Base-by-base conservation (phyloP, 2,329 filamentous ascomycete genomes). In the Apiospora koreana region DNA sequence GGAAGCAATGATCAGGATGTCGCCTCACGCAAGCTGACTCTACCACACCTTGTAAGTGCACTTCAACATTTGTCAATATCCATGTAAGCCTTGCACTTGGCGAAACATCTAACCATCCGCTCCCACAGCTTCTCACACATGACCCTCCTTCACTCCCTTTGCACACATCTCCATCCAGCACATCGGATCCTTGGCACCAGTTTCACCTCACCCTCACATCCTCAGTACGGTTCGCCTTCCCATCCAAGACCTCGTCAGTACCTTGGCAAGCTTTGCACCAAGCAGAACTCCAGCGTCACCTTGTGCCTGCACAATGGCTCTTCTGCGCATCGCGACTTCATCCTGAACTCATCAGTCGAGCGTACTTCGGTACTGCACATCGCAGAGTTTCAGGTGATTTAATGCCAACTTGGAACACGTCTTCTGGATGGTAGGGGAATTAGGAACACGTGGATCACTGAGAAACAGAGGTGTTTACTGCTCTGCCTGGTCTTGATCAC, bases 211-310 rank as follows among this genome's bases (percentile, higher is more conserved):
- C 38, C 38, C 23, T 45, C 65, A 21, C 6, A 66, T 66, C 23
- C 28, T n/a, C 65, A 66, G 43, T 46, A 66, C 65, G 28, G 10
- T 43, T 43, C 23, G 28, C 25, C 65, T 66, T 66, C n/a, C 65
- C n/a, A 43, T 28, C 38, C 65, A 21, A 21, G 4, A 46, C 9
- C 6, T 12, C n/a, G 38, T 46, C 65, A 66, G 41, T 43, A 66
- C 65, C 8, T 66, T 66, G 41, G 41, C 41, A 46, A 66, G 43
- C 41, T 21, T 43, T 28, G 65, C 43, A 66, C 8, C 23, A 66
- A 62, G 14, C 65, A 66, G 65, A 66, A 66, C 65, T 25, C 65
- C 65, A 66, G 65, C 65, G 65, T 66, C 65, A 43, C 65, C 18
- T 45, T 2, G 65, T 66, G 65, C 21, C 65, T 43, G 65, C 65